Conservation (phyloP, 768 basidiomycete genomes). For the Xanthoconium stramineum region DNA sequence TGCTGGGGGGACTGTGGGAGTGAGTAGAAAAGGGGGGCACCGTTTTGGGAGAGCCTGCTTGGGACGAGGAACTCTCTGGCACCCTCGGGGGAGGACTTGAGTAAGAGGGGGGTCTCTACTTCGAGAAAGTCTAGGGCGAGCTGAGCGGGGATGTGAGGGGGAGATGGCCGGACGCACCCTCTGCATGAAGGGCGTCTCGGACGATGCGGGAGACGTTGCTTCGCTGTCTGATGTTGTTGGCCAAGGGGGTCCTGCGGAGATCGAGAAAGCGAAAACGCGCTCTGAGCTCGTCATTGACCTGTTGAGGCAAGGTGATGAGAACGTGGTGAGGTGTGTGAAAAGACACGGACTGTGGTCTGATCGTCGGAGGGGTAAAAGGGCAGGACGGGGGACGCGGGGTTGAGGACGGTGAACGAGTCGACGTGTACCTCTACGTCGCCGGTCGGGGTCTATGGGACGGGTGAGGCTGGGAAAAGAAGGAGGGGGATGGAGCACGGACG, state of each 20-base stretch:
- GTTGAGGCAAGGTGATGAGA: conserved; percentile 3
- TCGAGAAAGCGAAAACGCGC: conserved; percentile 87
- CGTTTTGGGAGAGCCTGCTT: conserved; percentile 43
- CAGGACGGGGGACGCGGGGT: conserved; percentile 64
- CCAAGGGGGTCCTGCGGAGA: conserved; percentile 70
- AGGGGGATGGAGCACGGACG: conserved; percentile 38
- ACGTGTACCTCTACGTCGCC: conserved; percentile 84
- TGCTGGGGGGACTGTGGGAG: conserved; percentile 95
- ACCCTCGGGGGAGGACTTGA: conserved; percentile 92
- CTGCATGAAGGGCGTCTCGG: conserved; percentile 66
- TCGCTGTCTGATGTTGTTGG: conserved; percentile 77
- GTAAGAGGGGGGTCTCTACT: conserved; percentile 88
- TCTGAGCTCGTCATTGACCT: conserved; percentile 87
- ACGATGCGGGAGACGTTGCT: conserved; percentile 79
- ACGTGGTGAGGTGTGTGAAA: neutral
- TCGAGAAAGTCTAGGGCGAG: conserved; percentile 72
- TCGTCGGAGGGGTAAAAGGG: conserved; percentile 86
- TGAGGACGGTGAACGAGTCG: conserved; percentile 66
- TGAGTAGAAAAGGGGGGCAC: conserved; percentile 67
- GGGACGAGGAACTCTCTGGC: conserved; percentile 94
- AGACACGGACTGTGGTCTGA: conserved; percentile 62
- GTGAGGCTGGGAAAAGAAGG: conserved; percentile 1
- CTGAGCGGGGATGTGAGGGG: conserved; percentile 10
- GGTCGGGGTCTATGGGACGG: conserved; percentile 46
- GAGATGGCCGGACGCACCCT: conserved; percentile 46